Evolutionary conservation across 768 basidiomycete genomes (phyloP), one percentile per base, ranked within the genome.

Genomic region (Leccinellum luteum): DNA sequence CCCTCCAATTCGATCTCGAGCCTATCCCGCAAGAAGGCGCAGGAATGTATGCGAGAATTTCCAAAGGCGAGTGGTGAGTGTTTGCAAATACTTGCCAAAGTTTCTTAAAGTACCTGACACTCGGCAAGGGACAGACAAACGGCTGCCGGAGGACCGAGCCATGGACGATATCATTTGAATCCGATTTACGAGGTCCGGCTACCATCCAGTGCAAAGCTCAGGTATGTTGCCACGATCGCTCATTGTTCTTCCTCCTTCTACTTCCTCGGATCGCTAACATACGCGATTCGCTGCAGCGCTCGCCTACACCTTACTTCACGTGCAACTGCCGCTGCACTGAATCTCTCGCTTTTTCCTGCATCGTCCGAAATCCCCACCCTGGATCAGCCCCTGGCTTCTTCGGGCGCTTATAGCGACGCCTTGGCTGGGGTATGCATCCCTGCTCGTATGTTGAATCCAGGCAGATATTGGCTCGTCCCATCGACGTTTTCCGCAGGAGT

Each of bases 21-120:
- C 62, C 83, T 0, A 87, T 97, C 23, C 84, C 87, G 0, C 83
- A 87, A 56, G 96, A 98, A 74, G 94, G 93, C 0, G 92, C 94
- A 0, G 95, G 94, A 0, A 92, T 97, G 93, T 96, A 88, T 68
- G 74, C 73, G 21, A 87, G 90, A 62, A 67, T 78, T 0, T 63
- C 88, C 2, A 80, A 75, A n/a, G 93, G 92, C 4, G 73, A 78
- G 38, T 98, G 95, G 95, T 91, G 59, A 52, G 82, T 69, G 17
- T 1, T 8, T n/a, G 44, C 34, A 6, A 6, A 13, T 23, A n/a
- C 49, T 5, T 15, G 47, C 28, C 19, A 2, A 31, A 58, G 10
- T 19, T 9, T 13, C 19, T 6, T 10, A 6, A 43, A 19, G 19
- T 13, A 4, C 9, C 17, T 60, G n/a, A 67, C 10, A 9, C 14